A percentile compares a stretch with the other conserved stretches of the same genome.
Conservation (phyloP, 495 filamentous ascomycete species). For the Aspergillus heteromorphus region DNA sequence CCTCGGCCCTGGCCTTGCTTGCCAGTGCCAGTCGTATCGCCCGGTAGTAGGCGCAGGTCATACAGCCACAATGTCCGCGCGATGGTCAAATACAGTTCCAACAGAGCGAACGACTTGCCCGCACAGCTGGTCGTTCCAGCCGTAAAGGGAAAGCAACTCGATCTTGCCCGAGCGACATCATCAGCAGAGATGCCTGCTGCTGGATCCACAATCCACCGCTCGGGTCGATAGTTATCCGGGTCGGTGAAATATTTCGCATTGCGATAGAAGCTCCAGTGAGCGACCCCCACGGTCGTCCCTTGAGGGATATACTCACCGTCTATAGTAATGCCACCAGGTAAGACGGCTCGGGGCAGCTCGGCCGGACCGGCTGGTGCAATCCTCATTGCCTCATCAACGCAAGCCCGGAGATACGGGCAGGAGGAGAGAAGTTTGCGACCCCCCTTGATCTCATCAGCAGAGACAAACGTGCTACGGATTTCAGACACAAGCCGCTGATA, state of each 20-base stretch:
- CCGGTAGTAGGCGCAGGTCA: slow-evolving; percentile 2
- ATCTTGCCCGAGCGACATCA: slow-evolving; percentile 6
- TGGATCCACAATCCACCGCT: slow-evolving; percentile 3
- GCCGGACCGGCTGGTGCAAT: slow-evolving; percentile 47
- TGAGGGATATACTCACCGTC: slow-evolving; percentile 35
- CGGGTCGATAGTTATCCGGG: slow-evolving; percentile 3
- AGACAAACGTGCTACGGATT: slow-evolving; percentile 24
- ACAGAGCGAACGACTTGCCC: slow-evolving; percentile 7
- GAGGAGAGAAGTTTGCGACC: slow-evolving; percentile 33
- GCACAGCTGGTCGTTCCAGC: slow-evolving; percentile 7
- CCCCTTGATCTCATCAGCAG: slow-evolving; percentile 18
- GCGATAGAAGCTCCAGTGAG: slow-evolving; percentile 8
- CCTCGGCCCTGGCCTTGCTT: not conserved
- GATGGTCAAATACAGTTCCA: slow-evolving; percentile 4
- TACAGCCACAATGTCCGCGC: slow-evolving; percentile 4
- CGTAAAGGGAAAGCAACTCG: slow-evolving; percentile 7
- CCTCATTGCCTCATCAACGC: slow-evolving; percentile 61
- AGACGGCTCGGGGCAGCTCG: slow-evolving; percentile 41
- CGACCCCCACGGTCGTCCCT: slow-evolving; percentile 13
- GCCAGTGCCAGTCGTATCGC: slow-evolving; percentile 3
- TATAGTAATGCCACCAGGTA: slow-evolving; percentile 39
- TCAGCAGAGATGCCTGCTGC: not conserved
- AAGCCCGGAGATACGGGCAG: slow-evolving; percentile 25
- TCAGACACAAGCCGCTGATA: slow-evolving; percentile 21
- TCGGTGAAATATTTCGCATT: slow-evolving; percentile 1